Conservation (phyloP, 805 yeast species). For the Barnettozyma vustinii region DNA sequence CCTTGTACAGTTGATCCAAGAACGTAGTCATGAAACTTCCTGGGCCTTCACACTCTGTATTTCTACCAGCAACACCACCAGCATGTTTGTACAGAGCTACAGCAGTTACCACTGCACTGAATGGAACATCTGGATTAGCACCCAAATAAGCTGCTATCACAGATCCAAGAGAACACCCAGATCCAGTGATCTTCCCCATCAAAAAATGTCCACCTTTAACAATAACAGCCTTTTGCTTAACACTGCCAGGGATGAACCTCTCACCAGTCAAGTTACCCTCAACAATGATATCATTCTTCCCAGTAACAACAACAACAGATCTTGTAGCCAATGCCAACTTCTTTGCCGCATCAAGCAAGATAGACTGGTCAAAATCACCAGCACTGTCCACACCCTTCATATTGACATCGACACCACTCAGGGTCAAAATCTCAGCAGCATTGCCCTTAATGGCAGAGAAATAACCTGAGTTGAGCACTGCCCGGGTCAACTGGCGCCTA, state of each 20-base stretch:
- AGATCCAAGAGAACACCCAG: conserved; percentile 81
- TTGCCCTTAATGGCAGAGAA: conserved; percentile 77
- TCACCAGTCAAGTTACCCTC: conserved; percentile 35
- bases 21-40: conserved; percentile 13
- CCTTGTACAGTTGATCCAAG: conserved; percentile 9
- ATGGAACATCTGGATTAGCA: conserved; percentile 10
- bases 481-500: conserved; percentile 43
- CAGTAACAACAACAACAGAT: conserved; percentile 69
- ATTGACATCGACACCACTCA: conserved; percentile 41
- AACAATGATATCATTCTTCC: conserved; percentile 46
- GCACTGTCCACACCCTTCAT: conserved; percentile 74
- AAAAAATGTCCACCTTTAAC: conserved; percentile 54
- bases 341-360: conserved; percentile 36
- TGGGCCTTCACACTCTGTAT: conserved; percentile 9
- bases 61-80: conserved; percentile 14
- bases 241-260: conserved; percentile 15
- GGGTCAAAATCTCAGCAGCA: conserved; percentile 65
- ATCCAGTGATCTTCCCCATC: conserved; percentile 70
- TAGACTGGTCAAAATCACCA: conserved; percentile 19
- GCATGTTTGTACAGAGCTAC: conserved; percentile 16
- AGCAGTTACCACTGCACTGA: conserved; percentile 13
- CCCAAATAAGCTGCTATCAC: conserved; percentile 46
- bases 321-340: conserved; percentile 45
- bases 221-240: conserved; percentile 26
- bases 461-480: conserved; percentile 51